These are phyloP conservation scores for Populus hybrid DNA, from an alignment of 441 rosid genomes.

Conservation along the genomic window DNA sequence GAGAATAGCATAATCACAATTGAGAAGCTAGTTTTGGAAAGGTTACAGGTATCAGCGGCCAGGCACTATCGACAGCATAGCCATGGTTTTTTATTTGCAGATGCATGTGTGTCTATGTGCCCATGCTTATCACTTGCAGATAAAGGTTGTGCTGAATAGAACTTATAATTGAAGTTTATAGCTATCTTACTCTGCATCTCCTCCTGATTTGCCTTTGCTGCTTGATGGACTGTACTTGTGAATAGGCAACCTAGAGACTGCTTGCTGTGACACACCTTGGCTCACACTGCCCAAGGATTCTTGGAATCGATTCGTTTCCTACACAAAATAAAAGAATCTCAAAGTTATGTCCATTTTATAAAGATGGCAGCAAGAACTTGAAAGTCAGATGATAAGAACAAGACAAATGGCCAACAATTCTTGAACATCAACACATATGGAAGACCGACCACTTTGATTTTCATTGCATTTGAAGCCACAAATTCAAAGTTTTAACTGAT, in stretches of 20 bases:
- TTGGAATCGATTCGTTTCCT: constrained; percentile 7
- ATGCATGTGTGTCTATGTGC: background rate
- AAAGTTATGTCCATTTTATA: background rate
- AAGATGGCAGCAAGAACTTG: background rate
- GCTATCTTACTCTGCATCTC: constrained; percentile 11
- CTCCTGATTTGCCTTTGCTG: background rate
- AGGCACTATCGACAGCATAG: background rate
- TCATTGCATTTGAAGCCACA: background rate
- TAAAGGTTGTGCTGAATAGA: background rate
- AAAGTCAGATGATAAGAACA: too few relatives aligned
- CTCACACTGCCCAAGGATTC: constrained; percentile 13
- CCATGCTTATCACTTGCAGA: background rate
- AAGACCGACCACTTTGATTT: background rate
- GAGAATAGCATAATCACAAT: background rate
- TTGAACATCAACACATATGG: background rate
- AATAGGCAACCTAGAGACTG: constrained; percentile 9
- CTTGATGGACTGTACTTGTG: background rate
- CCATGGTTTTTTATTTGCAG: background rate
- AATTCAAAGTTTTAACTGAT: background rate
- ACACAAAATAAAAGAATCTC: background rate
- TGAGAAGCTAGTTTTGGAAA: background rate
- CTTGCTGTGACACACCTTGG: constrained; percentile 6
- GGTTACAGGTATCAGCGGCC: background rate
- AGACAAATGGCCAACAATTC: background rate
- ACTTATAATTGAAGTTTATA: background rate